Evolutionary conservation across 1,139 yeast genomes (phyloP).

Genomic region (Geotrichum fermentans): DNA sequence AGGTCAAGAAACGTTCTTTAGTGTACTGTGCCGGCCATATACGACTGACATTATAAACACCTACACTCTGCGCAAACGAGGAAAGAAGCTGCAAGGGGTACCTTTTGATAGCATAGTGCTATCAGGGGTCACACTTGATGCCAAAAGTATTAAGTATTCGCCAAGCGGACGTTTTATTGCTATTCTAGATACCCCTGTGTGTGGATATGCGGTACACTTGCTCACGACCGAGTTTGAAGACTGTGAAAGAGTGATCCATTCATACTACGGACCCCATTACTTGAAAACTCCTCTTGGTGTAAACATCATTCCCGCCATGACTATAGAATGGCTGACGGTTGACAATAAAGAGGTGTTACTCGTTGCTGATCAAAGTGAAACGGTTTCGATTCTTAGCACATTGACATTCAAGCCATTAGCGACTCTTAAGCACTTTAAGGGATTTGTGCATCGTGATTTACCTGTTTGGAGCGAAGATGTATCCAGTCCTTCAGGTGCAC

Average conservation of each 20-base stretch:
- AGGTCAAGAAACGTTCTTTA: slow-evolving; percentile 3
- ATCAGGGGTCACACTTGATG: slow-evolving; percentile 24
- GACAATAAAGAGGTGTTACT: slow-evolving; percentile 22
- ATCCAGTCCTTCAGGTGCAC: slow-evolving; percentile 12
- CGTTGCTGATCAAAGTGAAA: slow-evolving; percentile 27
- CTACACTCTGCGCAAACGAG: slow-evolving; percentile 8
- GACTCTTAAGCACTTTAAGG: slow-evolving; percentile 24
- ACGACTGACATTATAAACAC: slow-evolving; percentile 9
- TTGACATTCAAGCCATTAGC: slow-evolving; percentile 23
- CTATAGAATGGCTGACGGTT: slow-evolving; percentile 22
- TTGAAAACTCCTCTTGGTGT: slow-evolving; percentile 14
- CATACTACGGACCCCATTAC: slow-evolving; percentile 22
- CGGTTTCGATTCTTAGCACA: slow-evolving; percentile 23
- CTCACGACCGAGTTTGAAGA: slow-evolving; percentile 21
- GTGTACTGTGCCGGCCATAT: slow-evolving; percentile 8
- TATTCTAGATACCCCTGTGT: slow-evolving; percentile 27
- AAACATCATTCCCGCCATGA: slow-evolving; percentile 22
- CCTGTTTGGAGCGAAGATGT: slow-evolving; percentile 27
- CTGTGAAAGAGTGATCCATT: slow-evolving; percentile 18
- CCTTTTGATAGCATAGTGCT: slow-evolving; percentile 17
- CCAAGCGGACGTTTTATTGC: slow-evolving; percentile 29
- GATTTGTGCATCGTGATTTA: slow-evolving; percentile 21
- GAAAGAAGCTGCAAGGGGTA: neutral
- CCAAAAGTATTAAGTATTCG: slow-evolving; percentile 26
- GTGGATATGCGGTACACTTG: slow-evolving; percentile 28